Evolutionary conservation across 2,329 filamentous ascomycete species (phyloP), one percentile per base, ranked within the genome.

Genomic region (Uncinocarpus reesii): DNA sequence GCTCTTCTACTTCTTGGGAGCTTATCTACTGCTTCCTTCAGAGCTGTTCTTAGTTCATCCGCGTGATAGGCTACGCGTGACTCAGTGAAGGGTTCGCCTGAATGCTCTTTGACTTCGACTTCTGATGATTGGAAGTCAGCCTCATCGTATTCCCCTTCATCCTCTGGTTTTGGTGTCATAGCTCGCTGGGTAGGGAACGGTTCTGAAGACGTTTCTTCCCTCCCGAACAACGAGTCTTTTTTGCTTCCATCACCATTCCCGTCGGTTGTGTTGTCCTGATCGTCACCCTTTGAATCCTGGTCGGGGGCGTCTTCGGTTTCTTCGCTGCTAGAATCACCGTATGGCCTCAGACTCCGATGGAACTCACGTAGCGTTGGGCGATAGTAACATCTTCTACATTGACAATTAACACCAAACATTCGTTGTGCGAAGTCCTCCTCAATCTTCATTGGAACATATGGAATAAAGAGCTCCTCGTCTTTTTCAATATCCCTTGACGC

Each of bases 391-490:
- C 20, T 35, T 20, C 13, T 21, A 40, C 42, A 43, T 15, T 28
- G 21, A 11, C 42, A 52, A 24, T 36, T 20, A 15, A 4, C n/a
- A 16, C 42, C 45, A 13, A 55, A 48, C 15, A 52, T 20, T 18
- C 53, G 49, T 10, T 29, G 13, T 10, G 52, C 49, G n/a, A n/a
- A 31, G 16, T 51, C 32, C 4, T 35, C 36, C 1, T 40, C 37
- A 7, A 54, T 31, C 24, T 47, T 29, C 7, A 28, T 20, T 8
- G 18, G 41, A 4, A 42, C 21, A 31, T 55, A 55, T 15, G 41
- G 32, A 24, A 56, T 13, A n/a, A 16, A 20, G 6, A 65, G 58
- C 40, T 65, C 62, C 16, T 61, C 53, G 4, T 53, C 58, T 2
- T 52, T 24, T 16, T 43, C 34, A 21, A 65, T 63, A 15, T 53